These are phyloP conservation scores for Sicyos edulis DNA, from an alignment of 306 rosid genomes.

Conservation along the genomic window DNA sequence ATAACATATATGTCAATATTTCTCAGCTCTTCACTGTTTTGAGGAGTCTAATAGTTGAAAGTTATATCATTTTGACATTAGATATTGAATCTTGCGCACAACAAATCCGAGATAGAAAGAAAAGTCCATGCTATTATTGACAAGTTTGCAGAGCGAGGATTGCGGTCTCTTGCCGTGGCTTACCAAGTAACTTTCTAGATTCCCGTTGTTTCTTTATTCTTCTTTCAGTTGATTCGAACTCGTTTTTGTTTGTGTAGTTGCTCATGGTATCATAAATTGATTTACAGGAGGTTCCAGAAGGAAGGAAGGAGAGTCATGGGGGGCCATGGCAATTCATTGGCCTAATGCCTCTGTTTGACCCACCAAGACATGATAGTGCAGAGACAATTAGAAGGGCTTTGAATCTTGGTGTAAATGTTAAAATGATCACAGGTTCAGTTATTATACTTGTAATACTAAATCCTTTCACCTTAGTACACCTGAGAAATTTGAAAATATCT, in stretches of 20 bases:
- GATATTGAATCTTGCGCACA: constrained; percentile 75
- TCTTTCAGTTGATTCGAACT: not conserved
- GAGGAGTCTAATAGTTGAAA: constrained; percentile 17
- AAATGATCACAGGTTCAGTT: constrained; percentile 71
- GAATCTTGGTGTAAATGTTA: constrained; percentile 78
- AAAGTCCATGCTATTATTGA: constrained; percentile 67
- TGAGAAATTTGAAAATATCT: not conserved
- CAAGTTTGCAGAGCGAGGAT: constrained; percentile 72
- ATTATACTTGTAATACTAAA: not conserved
- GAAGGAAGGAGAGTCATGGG: constrained; percentile 68
- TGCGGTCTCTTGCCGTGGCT: constrained; percentile 78
- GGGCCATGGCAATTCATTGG: constrained; percentile 72
- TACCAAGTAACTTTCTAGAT: constrained; percentile 48
- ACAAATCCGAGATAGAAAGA: constrained; percentile 59
- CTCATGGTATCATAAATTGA: not conserved
- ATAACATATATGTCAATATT: not conserved
- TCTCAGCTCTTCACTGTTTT: constrained; percentile 18
- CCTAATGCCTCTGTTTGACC: constrained; percentile 76
- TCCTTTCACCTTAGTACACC: not conserved
- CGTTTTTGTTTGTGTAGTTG: not conserved
- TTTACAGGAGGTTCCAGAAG: constrained; percentile 71
- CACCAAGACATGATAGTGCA: too few species aligned
- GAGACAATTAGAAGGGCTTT: constrained; percentile 74
- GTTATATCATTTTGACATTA: constrained; percentile 28
- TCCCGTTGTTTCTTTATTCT: not conserved